Evolutionary conservation across 2,329 filamentous ascomycete species (phyloP), one percentile per base, ranked within the genome.

Genomic region (Aspergillus cejpii): DNA sequence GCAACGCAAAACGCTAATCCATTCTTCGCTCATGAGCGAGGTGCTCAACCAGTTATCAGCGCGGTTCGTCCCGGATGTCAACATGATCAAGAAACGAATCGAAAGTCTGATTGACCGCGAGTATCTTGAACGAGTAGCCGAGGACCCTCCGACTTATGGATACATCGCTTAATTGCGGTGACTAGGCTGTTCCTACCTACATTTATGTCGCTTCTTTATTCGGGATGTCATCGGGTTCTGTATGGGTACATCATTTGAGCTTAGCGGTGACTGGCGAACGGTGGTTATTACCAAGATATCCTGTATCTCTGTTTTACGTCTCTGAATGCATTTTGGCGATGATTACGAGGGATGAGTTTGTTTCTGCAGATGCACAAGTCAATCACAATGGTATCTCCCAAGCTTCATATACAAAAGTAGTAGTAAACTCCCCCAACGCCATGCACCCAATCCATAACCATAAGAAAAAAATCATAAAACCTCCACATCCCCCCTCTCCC

Each of bases 61-160:
- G 6, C 69, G 74, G 26, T 77, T 77, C 50, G 65, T 68, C 26
- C 74, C 74, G 0, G 74, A 77, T 48, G 69, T 76, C 17, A 67
- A 66, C 41, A 75, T 76, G 72, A 66, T 77, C 53, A 77, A 77
- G 57, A 72, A 70, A 50, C 66, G 73, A 24, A 74, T 77, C 37
- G 74, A 77, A 52, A 73, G 69, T 51, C 54, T 77, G 50, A 77
- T 77, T 43, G 74, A 77, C 47, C 67, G 74, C 37, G 74, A 77
- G 50, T 77, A 76, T 54, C 55, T 77, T 27, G 74, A 76, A 44
- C 67, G 67, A 36, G 51, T 70, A 5, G 52, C 58, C 5, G 67
- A 69, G 15, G 67, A 73, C 15, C 67, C 70, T 1, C 67, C 71
- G 4, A 70, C 67, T 0, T 74, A 74, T 47, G 61, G 64, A 33